Conservation (phyloP, 2,329 filamentous ascomycete species). For the Plenodomus tracheiphilus region DNA sequence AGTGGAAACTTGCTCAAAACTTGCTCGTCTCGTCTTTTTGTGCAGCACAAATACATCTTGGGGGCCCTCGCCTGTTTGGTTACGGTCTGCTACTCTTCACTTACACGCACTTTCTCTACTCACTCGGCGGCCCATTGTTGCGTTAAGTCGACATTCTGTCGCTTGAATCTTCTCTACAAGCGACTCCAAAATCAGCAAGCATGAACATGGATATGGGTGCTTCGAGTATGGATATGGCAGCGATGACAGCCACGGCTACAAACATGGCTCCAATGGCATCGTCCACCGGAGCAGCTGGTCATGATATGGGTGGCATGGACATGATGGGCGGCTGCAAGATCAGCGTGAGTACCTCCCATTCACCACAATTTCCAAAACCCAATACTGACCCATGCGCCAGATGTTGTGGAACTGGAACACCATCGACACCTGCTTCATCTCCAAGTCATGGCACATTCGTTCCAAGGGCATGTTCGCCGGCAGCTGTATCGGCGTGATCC, state of each 20-base stretch:
- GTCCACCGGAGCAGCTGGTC: slow-evolving; percentile 9
- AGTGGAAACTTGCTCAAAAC: background rate
- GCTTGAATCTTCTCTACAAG: too few species aligned
- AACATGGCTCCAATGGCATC: slow-evolving; percentile 25
- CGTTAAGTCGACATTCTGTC: background rate
- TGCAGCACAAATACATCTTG: background rate
- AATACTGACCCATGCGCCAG: slow-evolving; percentile 13
- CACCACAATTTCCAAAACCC: background rate
- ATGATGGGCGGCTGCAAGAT: slow-evolving; percentile 39
- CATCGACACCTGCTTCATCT: slow-evolving; percentile 72
- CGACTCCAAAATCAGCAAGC: slow-evolving; percentile 6
- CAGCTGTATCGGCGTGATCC: slow-evolving; percentile 76
- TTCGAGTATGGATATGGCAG: slow-evolving; percentile 11
- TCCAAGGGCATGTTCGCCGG: slow-evolving; percentile 75
- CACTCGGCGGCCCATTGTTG: background rate
- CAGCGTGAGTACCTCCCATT: slow-evolving; percentile 19
- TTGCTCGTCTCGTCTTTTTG: background rate
- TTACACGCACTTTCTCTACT: background rate
- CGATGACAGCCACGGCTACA: slow-evolving; percentile 20
- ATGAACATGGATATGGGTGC: slow-evolving; percentile 7
- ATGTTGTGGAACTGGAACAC: slow-evolving; percentile 85
- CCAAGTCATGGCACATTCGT: slow-evolving; percentile 70
- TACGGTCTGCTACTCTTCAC: background rate
- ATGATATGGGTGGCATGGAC: slow-evolving; percentile 24
- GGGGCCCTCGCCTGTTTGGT: background rate